Evolutionary conservation across 2,329 filamentous ascomycete species (phyloP).

Genomic region (Tolypocladium amazonense): DNA sequence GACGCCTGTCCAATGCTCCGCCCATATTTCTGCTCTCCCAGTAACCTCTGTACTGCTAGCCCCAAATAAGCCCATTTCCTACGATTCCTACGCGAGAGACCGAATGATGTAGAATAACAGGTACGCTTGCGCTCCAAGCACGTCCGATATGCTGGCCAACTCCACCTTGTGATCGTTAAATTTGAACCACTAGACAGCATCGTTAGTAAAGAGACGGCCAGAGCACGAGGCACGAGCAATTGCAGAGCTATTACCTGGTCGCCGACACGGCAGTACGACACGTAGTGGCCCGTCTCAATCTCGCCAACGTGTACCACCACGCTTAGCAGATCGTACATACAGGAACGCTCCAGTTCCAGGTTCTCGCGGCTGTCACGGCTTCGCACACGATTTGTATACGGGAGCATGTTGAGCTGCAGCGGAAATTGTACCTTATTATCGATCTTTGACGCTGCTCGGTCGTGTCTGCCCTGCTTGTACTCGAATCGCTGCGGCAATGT

Average conservation of each 20-base stretch:
- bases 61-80: neutral
- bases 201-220: constrained; percentile 3
- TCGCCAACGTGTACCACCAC: constrained; percentile 91
- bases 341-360: constrained; percentile 51
- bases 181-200: constrained; percentile 63
- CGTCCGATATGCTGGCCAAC: constrained; percentile 71
- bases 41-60: neutral
- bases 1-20: neutral
- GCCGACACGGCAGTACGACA: constrained; percentile 76
- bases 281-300: constrained; percentile 86
- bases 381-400: constrained; percentile 66
- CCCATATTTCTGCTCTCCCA: neutral
- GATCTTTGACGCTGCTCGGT: constrained; percentile 72
- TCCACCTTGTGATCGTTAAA: constrained; percentile 95
- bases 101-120: constrained; percentile 77
- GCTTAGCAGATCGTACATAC: constrained; percentile 76
- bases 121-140: constrained; percentile 79
- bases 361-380: constrained; percentile 38
- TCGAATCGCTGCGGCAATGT: constrained; percentile 49
- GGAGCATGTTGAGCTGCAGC: constrained; percentile 77
- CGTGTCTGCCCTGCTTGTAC: constrained; percentile 53
- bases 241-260: constrained; percentile 40
- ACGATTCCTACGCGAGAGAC: constrained; percentile 30
- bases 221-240: neutral
- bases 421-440: constrained; percentile 81